Base-by-base conservation (phyloP, 2,329 filamentous ascomycete genomes). In the Penicillium concentricum region DNA sequence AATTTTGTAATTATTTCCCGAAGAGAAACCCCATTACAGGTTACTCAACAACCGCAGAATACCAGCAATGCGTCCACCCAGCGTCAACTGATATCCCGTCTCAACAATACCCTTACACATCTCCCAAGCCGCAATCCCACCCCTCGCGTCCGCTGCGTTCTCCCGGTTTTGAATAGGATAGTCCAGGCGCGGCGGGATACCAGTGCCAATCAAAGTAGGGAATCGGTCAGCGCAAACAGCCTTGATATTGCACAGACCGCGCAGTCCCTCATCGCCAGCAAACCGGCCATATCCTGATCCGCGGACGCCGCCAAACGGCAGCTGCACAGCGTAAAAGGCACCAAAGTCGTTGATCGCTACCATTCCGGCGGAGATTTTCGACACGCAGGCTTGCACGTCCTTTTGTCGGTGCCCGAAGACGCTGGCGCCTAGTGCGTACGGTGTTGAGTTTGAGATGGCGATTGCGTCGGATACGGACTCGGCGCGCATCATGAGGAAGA, bases 301-400 rank as follows among this genome's bases (percentile, higher is more conserved):
- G 56, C 85, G 86, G n/a, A 90, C 86, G 52, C 92, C 94, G 37
- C 94, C 94, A 74, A 99, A 99, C 0, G 94, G 94, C 38, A 99
- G 78, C 75, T 96, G 92, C 8, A 96, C 92, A 51, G 93, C 91
- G 71, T 99, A 99, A 74, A 87, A 97, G 28, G 87, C 88, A 20
- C 88, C 94, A 69, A 99, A 99, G 77, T 99, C 94, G 72, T 99
- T 99, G 65, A 99, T 85, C 24, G 91, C 87, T 0, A 97, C 90
- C 89, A 96, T 97, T 43, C 94, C 94, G 0, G 89, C 87, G 60
- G 88, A 85, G 50, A 97, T 81, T 24, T 85, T 84, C 20, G 76
- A 76, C 1, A 93, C 85, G 28, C 95, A 85, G 16, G 78, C 78
- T 16, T 82, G 75, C 1, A 96, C 79, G 48, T 85, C 82, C 2